Evolutionary conservation across 2,329 filamentous ascomycete species (phyloP).

Genomic region (Trichophyton verrucosum): DNA sequence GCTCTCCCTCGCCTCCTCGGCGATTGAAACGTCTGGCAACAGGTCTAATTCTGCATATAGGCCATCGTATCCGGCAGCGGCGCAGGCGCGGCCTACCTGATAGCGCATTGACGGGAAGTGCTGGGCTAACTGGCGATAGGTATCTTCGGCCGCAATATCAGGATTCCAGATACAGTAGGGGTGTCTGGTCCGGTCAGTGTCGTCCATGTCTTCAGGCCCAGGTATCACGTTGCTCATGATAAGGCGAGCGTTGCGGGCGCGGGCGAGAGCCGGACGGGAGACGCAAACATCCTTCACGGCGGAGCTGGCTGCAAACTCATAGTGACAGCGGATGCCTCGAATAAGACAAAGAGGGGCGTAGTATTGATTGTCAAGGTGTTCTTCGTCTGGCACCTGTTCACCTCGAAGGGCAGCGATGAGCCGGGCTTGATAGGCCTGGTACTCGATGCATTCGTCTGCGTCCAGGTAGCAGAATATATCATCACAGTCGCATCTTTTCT

Average conservation of each 20-base stretch:
- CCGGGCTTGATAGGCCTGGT: not conserved
- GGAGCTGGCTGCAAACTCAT: conserved; percentile 1
- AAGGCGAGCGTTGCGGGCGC: not conserved
- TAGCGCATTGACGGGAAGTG: conserved; percentile 27
- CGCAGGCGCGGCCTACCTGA: conserved; percentile 31
- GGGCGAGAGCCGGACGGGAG: not conserved
- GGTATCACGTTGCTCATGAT: conserved; percentile 5
- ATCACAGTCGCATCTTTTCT: too few species aligned
- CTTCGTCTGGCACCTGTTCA: not conserved
- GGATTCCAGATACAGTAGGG: conserved; percentile 37
- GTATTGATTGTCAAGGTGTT: not conserved
- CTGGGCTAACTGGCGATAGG: conserved; percentile 23
- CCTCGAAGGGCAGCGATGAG: not conserved
- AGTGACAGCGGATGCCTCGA: conserved; percentile 3
- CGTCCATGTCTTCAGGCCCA: conserved; percentile 1
- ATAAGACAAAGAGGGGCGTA: not conserved
- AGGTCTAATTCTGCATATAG: conserved; percentile 29
- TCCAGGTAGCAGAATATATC: not conserved
- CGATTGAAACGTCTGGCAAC: conserved; percentile 30
- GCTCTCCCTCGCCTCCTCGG: conserved; percentile 30
- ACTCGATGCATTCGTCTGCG: not conserved
- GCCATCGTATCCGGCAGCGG: conserved; percentile 26
- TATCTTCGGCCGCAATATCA: conserved; percentile 26
- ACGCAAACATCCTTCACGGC: not conserved
- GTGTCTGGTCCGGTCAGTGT: not conserved